phyloP scores from a whole-genome alignment of 768 basidiomycete genomes.

The Panus rudis region DNA sequence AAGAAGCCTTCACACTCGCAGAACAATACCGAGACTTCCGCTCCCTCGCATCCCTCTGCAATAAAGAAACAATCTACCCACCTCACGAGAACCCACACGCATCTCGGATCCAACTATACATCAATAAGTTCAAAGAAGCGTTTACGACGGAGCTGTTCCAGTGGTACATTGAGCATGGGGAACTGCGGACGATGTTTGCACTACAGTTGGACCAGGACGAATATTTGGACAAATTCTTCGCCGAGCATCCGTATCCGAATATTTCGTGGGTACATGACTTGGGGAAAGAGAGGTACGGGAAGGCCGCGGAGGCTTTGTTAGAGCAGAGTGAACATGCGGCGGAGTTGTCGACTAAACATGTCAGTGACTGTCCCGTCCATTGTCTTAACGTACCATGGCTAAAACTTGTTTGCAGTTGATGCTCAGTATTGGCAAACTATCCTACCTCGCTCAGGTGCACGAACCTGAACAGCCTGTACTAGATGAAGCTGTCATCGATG shows the following conservation, averaged over 20 bases:
- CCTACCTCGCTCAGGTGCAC: slow-evolving; percentile 58
- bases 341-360: slow-evolving; percentile 71
- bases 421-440: slow-evolving; percentile 86
- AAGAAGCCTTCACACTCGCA: slow-evolving; percentile 74
- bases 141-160: slow-evolving; percentile 88
- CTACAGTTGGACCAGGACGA: slow-evolving; percentile 61
- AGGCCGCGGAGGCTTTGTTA: slow-evolving; percentile 59
- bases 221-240: slow-evolving; percentile 72
- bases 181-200: slow-evolving; percentile 74
- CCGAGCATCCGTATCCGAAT: slow-evolving; percentile 43
- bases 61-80: slow-evolving; percentile 56
- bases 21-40: slow-evolving; percentile 84
- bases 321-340: slow-evolving; percentile 49
- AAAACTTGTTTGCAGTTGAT: slow-evolving; percentile 51
- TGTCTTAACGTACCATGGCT: not conserved
- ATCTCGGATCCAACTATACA: slow-evolving; percentile 58
- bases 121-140: slow-evolving; percentile 70
- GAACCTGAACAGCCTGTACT: slow-evolving; percentile 35
- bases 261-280: slow-evolving; percentile 90
- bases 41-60: slow-evolving; percentile 79
- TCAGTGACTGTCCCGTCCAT: slow-evolving; percentile 27
- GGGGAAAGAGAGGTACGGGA: slow-evolving; percentile 55
- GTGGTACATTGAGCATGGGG: slow-evolving; percentile 91
- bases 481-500: slow-evolving; percentile 50
- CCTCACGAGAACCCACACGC: slow-evolving; percentile 60